Base-by-base conservation (phyloP, 2,329 filamentous ascomycete species). In the Knufia petricola region DNA sequence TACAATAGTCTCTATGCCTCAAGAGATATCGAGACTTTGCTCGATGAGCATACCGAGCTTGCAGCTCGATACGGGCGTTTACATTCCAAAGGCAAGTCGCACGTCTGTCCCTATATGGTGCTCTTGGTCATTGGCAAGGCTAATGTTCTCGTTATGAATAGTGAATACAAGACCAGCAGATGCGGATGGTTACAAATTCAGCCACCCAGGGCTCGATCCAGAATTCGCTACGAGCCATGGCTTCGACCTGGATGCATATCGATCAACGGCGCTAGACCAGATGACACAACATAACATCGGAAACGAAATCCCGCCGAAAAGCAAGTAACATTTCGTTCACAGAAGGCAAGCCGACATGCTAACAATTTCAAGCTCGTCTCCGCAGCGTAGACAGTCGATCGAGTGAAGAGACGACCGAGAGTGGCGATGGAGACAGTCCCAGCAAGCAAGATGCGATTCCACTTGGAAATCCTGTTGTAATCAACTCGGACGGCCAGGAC, bases 101-200 rank as follows among this genome's bases (percentile, higher is more conserved):
- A 37, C 6, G 13, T 28, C 26, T 28, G 26, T 28, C 6, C 6
- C 26, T 12, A 6, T 28, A n/a, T n/a, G n/a, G n/a, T n/a, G n/a
- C n/a, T 12, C 26, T 12, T 28, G 26, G 26, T 12, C 6, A n/a
- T 37, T 4, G 13, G 34, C 15, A 4, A 7, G 6, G 34, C 13
- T 20, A n/a, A n/a, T n/a, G 4, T n/a, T n/a, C 15, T 4, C 7
- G 19, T n/a, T 4, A n/a, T 7, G 6, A 15, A n/a, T 7, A 37
- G 19, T 20, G 13, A 15, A 6, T 4, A n/a, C 13, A 37, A 4
- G 7, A 37, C 34, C 34, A 64, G 13, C 34, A 7, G 19, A 12
- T 6, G 6, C 26, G 26, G 26, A 28, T 28, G 26, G 26, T 6
- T 28, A 12, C 26, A 6, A 28, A 28, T 28, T 28, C 6, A 12